A percentile compares a stretch with the other conserved stretches of the same genome.
Conservation (phyloP, 1,139 yeast genomes). For the Geotrichum histeridarum region DNA sequence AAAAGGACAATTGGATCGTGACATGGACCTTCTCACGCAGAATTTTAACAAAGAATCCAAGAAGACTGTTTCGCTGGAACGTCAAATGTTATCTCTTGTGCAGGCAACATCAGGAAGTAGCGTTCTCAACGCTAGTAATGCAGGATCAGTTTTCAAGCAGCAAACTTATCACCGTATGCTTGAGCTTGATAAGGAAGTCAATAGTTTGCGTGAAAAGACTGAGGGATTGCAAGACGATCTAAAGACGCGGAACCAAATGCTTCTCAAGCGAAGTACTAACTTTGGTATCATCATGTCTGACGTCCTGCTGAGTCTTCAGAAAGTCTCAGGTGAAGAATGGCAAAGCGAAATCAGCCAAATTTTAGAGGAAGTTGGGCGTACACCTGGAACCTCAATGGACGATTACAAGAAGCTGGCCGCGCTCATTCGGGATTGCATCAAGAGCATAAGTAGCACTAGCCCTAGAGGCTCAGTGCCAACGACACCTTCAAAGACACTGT, state of each 20-base stretch:
- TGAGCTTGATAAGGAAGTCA: conserved; percentile 19
- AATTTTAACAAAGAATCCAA: conserved; percentile 5
- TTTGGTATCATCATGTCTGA: conserved; percentile 12
- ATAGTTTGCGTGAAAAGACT: conserved; percentile 3
- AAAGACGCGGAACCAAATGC: conserved; percentile 6
- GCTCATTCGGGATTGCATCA: conserved; percentile 13
- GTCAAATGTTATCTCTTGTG: conserved; percentile 1
- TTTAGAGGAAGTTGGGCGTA: conserved; percentile 8
- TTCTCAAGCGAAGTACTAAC: conserved; percentile 11
- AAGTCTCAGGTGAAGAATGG: conserved; percentile 8
- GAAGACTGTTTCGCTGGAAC: not conserved
- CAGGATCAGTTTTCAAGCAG: conserved; percentile 12
- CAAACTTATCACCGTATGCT: conserved; percentile 19
- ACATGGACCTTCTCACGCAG: not conserved
- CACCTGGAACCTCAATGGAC: conserved; percentile 6
- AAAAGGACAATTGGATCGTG: conserved; percentile 1
- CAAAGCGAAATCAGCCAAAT: conserved; percentile 1
- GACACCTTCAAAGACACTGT: too few species aligned
- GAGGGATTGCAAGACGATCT: conserved; percentile 8
- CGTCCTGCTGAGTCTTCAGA: not conserved
- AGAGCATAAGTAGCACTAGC: not conserved
- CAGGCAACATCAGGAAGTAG: conserved; percentile 7
- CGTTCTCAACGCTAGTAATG: conserved; percentile 4
- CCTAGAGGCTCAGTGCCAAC: too few species aligned
- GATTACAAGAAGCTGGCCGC: conserved; percentile 9